Evolutionary conservation across 345 rosid genomes (phyloP), one percentile per base, ranked within the genome.

Genomic region (Turritis glabra): DNA sequence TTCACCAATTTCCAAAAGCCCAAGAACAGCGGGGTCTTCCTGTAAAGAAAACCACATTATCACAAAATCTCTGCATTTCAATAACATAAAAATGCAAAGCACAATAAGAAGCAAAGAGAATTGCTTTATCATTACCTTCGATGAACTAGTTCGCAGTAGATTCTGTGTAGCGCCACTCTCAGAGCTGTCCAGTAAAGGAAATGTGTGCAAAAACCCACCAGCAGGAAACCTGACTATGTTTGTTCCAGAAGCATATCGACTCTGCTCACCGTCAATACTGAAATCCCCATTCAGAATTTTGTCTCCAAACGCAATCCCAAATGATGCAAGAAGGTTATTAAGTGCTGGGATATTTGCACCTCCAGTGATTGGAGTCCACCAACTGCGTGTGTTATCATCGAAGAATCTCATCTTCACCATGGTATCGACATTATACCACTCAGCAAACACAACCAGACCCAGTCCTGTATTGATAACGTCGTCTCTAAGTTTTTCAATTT

Each of bases 341-440:
- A 94, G 67, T 41, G 97, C 99, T 1, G 99, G 99, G 64, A 94
- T 75, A 83, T 94, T 94, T 52, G 98, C 95, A 63, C 98, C 98
- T 75, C 98, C 98, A 38, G 98, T 94, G 73, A 90, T 88, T 54
- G 98, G 98, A 64, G 97, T 94, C 98, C 98, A 94, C 97, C 97
- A 91, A 75, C 98, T 94, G 57, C 96, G 83, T 1, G 98, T 91
- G 80, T 94, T 94, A 79, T 94, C 98, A 74, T 94, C 98, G 14
- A 94, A 94, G 83, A 94, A 94, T 79, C 98, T 86, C 98, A 94
- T 94, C 75, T 94, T 94, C 71, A 94, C 96, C 97, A 94, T 91
- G 17, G 98, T 94, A 40, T 90, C 98, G 25, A 94, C 85, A 77
- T 90, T 94, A 85, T 94, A 94, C 98, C 98, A 94, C 80, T 94